phyloP scores from a whole-genome alignment of 768 basidiomycete species.

The Termitomyces sp. region DNA sequence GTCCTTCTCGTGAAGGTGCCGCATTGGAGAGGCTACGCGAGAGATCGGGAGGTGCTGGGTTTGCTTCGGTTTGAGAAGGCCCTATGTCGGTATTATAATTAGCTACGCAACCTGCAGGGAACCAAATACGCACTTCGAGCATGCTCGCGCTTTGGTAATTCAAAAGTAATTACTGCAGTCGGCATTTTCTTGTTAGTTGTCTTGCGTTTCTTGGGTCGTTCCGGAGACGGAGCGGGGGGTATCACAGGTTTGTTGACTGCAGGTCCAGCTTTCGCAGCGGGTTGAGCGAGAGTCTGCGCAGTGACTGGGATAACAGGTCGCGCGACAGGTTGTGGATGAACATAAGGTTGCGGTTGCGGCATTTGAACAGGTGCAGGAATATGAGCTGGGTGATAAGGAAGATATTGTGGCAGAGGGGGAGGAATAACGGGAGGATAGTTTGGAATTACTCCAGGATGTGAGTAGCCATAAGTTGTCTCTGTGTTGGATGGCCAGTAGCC shows the following conservation, averaged over 20 bases:
- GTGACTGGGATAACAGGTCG: neutral
- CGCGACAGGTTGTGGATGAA: neutral
- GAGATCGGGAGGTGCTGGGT: neutral
- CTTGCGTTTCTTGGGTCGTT: conserved; percentile 3
- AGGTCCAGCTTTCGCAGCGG: neutral
- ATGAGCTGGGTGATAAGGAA: neutral
- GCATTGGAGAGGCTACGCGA: neutral
- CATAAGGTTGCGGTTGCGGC: conserved; percentile 8
- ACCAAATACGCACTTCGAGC: neutral
- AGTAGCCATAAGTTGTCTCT: conserved; percentile 2
- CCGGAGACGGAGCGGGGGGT: neutral
- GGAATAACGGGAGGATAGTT: neutral
- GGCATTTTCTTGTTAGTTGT: neutral
- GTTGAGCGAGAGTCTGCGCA: neutral
- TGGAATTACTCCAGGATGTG: neutral
- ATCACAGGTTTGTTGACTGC: neutral
- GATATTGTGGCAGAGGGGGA: conserved; percentile 4
- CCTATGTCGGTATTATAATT: neutral
- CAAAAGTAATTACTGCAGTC: conserved; percentile 1
- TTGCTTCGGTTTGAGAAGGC: neutral
- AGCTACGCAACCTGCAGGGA: neutral
- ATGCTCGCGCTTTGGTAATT: neutral
- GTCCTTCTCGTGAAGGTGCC: neutral
- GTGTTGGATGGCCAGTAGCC: conserved; percentile 1
- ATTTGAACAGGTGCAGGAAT: neutral